Evolutionary conservation across 2,329 filamentous ascomycete species (phyloP), one percentile per base, ranked within the genome.

Genomic region (Calonectria honghensis): DNA sequence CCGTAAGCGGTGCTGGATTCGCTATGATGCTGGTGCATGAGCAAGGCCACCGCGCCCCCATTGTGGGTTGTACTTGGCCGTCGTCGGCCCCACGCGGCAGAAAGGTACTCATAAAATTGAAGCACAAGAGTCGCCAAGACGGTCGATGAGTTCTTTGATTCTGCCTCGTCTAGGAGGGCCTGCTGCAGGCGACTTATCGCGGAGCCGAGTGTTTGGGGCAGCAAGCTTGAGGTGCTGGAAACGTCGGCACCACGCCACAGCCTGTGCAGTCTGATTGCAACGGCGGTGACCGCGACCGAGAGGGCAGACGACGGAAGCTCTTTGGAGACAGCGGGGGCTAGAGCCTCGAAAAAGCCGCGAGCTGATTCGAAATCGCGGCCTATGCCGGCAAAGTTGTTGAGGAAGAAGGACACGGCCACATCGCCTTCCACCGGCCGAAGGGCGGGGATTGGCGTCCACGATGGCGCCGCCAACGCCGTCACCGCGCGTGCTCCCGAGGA

Each of bases 311-410:
- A 61, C 10, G 72, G 63, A 27, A 27, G 63, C 18, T 75, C 71
- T 10, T 37, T 68, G 5, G 74, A 52, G 7, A 75, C 27, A 7
- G 68, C 72, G 3, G 74, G 74, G 6, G 61, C 35, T 27, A 75
- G 24, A 16, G 73, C 50, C n/a, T 75, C 74, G n/a, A 75, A 75
- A 32, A 75, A 72, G 4, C 74, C 72, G 20, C 72, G 71, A 16
- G 67, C 35, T 7, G 74, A 74, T 29, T 50, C 54, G 18, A 74
- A 57, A 52, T 63, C 41, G 4, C 72, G 66, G 10, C 74, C 68
- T n/a, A 50, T 51, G 14, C 39, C 48, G 27, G 71, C 72, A 45
- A 73, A 75, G 41, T 64, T 27, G 48, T 31, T 50, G 45, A 75
- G 63, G 35, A 75, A 75, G 39, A 73, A 75, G 9, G 50, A 51